Evolutionary conservation across 495 filamentous ascomycete species (phyloP).

Genomic region (Hypoxylon cercidicola): DNA sequence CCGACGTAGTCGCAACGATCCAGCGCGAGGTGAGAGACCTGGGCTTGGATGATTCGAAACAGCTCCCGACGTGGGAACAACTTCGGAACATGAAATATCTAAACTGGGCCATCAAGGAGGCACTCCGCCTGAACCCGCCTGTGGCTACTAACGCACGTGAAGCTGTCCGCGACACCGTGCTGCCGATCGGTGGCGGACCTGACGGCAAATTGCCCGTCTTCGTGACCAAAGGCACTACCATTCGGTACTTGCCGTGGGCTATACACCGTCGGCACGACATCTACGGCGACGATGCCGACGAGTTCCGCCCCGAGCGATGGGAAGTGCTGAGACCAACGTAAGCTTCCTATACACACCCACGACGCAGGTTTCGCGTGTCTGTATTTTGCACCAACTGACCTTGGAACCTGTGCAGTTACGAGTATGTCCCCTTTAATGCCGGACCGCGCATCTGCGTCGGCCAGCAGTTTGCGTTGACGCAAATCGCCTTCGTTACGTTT

Average conservation of each 20-base stretch:
- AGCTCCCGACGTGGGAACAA: constrained; percentile 55
- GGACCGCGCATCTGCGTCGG: constrained; percentile 71
- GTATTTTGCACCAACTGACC: not conserved
- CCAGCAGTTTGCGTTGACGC: constrained; percentile 68
- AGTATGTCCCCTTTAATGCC: constrained; percentile 72
- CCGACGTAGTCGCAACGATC: constrained; percentile 60
- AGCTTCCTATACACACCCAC: not conserved
- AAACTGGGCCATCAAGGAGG: constrained; percentile 60
- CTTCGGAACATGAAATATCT: constrained; percentile 63
- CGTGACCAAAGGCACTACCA: constrained; percentile 55
- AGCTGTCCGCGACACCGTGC: constrained; percentile 60
- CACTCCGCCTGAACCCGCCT: constrained; percentile 66
- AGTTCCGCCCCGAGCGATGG: constrained; percentile 62
- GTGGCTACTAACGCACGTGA: constrained; percentile 66
- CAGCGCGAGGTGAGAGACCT: constrained; percentile 56
- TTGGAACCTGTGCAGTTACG: constrained; percentile 56
- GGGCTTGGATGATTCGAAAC: constrained; percentile 13
- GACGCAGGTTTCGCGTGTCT: not conserved
- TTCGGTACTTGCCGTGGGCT: constrained; percentile 58
- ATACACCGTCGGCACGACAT: constrained; percentile 55
- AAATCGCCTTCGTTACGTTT: constrained; percentile 67
- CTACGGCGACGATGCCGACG: constrained; percentile 58
- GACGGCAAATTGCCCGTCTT: constrained; percentile 60
- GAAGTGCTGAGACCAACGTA: constrained; percentile 36
- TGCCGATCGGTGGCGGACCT: constrained; percentile 61